phyloP scores from a whole-genome alignment of 768 basidiomycete genomes.

The Lepiota brunneoincarnata region DNA sequence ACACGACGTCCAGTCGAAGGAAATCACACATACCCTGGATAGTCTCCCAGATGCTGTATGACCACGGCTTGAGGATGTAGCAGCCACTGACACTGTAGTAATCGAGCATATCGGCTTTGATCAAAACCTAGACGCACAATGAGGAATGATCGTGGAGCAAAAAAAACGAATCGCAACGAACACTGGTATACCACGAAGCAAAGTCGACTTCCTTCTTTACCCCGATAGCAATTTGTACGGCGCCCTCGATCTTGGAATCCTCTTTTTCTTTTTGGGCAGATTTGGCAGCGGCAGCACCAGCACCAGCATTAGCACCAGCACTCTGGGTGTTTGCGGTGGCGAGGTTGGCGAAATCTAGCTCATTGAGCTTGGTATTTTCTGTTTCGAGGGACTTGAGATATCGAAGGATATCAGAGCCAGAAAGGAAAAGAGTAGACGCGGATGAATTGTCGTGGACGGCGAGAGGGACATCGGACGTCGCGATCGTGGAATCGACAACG shows the following conservation, averaged over 20 bases:
- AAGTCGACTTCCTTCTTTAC: constrained; percentile 97
- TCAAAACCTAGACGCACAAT: constrained; percentile 63
- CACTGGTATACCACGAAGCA: constrained; percentile 90
- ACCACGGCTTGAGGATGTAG: constrained; percentile 98
- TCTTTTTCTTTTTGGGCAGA: constrained; percentile 57
- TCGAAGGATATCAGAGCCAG: constrained; percentile 68
- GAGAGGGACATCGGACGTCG: constrained; percentile 60
- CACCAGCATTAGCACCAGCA: constrained; percentile 19
- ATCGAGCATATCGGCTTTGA: constrained; percentile 98
- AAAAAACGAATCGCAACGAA: constrained; percentile 35
- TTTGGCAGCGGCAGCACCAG: constrained; percentile 27
- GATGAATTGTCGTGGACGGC: constrained; percentile 79
- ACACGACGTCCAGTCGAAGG: not conserved
- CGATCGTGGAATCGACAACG: constrained; percentile 77
- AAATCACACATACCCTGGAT: constrained; percentile 69
- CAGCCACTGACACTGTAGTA: constrained; percentile 99
- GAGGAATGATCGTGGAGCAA: not conserved
- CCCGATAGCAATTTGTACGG: constrained; percentile 89
- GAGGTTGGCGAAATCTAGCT: constrained; percentile 69
- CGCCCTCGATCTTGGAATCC: constrained; percentile 80
- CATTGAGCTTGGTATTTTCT: constrained; percentile 59
- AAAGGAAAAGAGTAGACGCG: constrained; percentile 70
- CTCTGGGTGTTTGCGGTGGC: constrained; percentile 26
- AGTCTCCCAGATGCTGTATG: constrained; percentile 94
- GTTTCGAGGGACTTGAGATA: constrained; percentile 76